Evolutionary conservation across 2,329 filamentous ascomycete species (phyloP), one percentile per base, ranked within the genome.

Genomic region (Massarina eburnea): DNA sequence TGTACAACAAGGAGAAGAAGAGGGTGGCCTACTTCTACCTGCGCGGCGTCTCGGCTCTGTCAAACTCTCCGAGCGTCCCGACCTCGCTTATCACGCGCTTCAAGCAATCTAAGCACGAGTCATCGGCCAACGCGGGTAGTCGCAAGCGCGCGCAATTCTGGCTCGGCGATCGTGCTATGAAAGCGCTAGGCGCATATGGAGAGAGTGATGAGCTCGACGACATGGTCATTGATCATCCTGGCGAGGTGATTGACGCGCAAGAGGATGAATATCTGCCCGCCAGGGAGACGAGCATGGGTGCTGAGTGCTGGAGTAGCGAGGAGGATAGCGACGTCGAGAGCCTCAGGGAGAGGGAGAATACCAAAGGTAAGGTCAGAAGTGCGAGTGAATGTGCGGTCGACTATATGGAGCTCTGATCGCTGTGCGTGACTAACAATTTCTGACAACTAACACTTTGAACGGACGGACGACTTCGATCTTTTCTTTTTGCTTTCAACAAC

Each of bases 11-110:
- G 62, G 78, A 85, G 20, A 81, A 86, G 64, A 97, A 97, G 76
- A 84, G 94, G 33, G 92, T 99, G 15, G 91, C 90, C 49, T 99
- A 99, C 68, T 76, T 99, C 36, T 95, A 96, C 64, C 82, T 96
- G 36, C 86, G 92, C 50, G 91, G 89, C n/a, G 83, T 96, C 36
- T 92, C 83, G 47, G 86, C 86, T 57, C 84, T 88, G 62, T 88
- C 77, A 54, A 83, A 78, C 67, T 85, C 79, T 50, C 86, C 79
- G 36, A 67, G 76, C 15, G 66, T 59, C 6, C 58, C 64, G 20
- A 66, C 62, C 50, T 62, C 59, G 1, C 56, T 68, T 26, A 66
- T 70, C 46, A 62, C 59, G 33, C 70, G 66, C 26, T 68, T 67
- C 45, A 72, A 70, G 46, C 62, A 63, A 30, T 66, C 69, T 3